Base-by-base conservation (phyloP, 2,329 filamentous ascomycete genomes). In the Neofusicoccum cordaticola region DNA sequence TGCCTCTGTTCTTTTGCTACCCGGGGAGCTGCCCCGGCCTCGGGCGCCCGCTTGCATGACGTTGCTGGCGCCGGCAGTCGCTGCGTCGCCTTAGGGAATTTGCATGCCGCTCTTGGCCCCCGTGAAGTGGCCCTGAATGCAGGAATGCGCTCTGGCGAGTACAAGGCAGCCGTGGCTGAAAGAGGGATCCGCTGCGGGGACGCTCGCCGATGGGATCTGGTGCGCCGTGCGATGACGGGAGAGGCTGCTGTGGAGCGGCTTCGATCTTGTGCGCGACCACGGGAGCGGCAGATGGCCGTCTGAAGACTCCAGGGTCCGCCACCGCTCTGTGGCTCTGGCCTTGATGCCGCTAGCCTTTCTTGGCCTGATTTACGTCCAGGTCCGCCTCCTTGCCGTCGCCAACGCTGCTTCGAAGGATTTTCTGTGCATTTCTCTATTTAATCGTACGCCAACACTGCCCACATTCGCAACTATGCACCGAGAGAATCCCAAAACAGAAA, bases 271-370 rank as follows among this genome's bases (percentile, higher is more conserved):
- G 53, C 44, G 39, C 41, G n/a, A 22, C 22, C 37, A 60, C 22
- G 56, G 34, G 7, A 51, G 48, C 15, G 51, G 51, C 8, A 44
- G 52, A 42, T 57, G 52, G 45, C 53, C 53, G 51, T 53, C 53
- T 41, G 66, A 58, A 50, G 70, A 69, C 42, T 71, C 71, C 63
- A 68, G 68, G 60, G 64, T 51, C 51, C 31, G 27, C 4, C 13
- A 31, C 27, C 27, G 27, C 27, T 31, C 27, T 31, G 63, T 27
- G 41, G 39, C 41, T 17, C 62, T 41, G 13, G 37, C 41, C 22
- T 22, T 17, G 41, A 34, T 35, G 44, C 52, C 52, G 52, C 61
- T 63, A 63, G 39, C 61, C 50, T 34, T 39, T 63, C 39, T 63
- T 53, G 61, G 61, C 27, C 41, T 31, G 12, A 27, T 35, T 22